Evolutionary conservation across 768 basidiomycete species (phyloP), one percentile per base, ranked within the genome.

Genomic region (Calocybe gangraenosa): DNA sequence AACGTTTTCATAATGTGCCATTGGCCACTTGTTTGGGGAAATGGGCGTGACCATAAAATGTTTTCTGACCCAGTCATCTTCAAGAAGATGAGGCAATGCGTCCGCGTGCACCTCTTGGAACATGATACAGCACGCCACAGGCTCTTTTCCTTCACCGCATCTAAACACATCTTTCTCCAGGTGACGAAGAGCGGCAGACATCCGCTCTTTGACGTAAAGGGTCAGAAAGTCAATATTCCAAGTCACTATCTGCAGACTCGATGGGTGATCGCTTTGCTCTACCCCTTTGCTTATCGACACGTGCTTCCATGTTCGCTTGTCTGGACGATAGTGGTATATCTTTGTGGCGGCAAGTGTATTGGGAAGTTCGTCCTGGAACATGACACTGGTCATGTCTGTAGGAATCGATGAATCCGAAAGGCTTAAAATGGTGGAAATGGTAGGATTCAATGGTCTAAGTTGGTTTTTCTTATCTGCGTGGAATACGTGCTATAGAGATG

Each of bases 221-320:
- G 63, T 62, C 32, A 58, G 51, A 57, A 75, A 80, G 56, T 84
- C 76, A 43, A 89, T 54, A 61, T 90, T 89, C 87, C 87, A 90
- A 21, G 84, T 80, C 49, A 89, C 60, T 39, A 90, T 59, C 45
- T 69, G 69, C 39, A 88, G 54, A 28, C 65, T 65, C 21, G 69
- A 59, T 39, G 53, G 46, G 44, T 56, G 57, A 41, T 49, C 40
- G 28, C 51, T 48, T 32, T 52, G 53, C 15, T 56, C 54, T 21
- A 48, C 48, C 46, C 58, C 55, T n/a, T 64, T 63, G 43, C 65
- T 65, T 40, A 65, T 59, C 8, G 65, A 58, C 40, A 70, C 43
- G 43, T 77, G 75, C 51, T 75, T 75, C 78, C 78, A 78, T 4
- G 54, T 58, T 22, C 61, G 57, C 47, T 67, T 69, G 39, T 62